phyloP scores from a whole-genome alignment of 2,329 filamentous ascomycete species.

The Stagonosporopsis vannaccii region DNA sequence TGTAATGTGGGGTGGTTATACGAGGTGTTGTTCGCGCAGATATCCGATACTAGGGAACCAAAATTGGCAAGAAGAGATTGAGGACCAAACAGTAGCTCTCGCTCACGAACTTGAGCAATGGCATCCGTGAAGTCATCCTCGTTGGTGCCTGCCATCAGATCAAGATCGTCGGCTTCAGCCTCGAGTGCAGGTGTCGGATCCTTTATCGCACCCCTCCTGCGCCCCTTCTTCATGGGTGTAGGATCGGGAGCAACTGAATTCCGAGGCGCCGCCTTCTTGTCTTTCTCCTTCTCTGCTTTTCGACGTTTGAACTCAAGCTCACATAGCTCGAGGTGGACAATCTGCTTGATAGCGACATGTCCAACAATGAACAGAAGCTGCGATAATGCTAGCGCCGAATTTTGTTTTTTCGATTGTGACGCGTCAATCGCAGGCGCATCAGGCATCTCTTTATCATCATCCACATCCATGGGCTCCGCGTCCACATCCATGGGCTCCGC shows the following conservation, averaged over 20 bases:
- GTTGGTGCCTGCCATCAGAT: conserved; percentile 94
- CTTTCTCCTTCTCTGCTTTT: conserved; percentile 89
- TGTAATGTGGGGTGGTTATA: conserved; percentile 92
- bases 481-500: conserved; percentile 20
- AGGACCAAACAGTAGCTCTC: conserved; percentile 82
- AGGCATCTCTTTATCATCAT: conserved; percentile 31
- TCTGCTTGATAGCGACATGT: conserved; percentile 97
- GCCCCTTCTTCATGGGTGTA: conserved; percentile 50
- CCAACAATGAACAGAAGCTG: conserved; percentile 95
- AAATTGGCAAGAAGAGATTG: conserved; percentile 88
- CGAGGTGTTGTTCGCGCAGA: conserved; percentile 88
- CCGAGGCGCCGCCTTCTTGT: conserved; percentile 64
- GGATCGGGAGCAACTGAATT: conserved; percentile 41
- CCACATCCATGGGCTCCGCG: conserved; percentile 17
- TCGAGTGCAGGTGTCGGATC: conserved; percentile 59
- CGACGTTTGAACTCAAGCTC: conserved; percentile 97
- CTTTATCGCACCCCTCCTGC: conserved; percentile 49
- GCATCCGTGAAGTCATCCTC: conserved; percentile 93
- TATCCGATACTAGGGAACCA: conserved; percentile 88
- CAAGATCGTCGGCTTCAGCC: conserved; percentile 81
- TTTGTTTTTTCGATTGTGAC: conserved; percentile 58
- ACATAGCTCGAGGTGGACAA: conserved; percentile 96
- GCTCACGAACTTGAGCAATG: conserved; percentile 83
- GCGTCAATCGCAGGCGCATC: conserved; percentile 39
- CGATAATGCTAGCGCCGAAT: conserved; percentile 78